Evolutionary conservation across 208 protist species (phyloP).

Genomic region (Tritrichomonas foetus): DNA sequence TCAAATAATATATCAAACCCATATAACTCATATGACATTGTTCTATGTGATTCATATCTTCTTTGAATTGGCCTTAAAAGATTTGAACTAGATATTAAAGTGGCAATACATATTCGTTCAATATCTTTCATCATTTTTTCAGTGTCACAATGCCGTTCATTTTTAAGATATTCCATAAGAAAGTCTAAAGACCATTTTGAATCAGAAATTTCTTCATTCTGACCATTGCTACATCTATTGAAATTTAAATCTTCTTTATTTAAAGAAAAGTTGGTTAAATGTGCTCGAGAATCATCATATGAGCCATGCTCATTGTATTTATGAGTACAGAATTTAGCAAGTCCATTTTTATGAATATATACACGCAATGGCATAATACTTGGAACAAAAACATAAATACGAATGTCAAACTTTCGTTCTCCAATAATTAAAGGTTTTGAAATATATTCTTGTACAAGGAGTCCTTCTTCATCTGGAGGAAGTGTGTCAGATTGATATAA

Average conservation of each 20-base stretch:
- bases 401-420: constrained; percentile 54
- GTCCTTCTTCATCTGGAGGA: not conserved
- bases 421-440: constrained; percentile 33
- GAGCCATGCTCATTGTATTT: not conserved
- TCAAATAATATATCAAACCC: constrained; percentile 88
- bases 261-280: constrained; percentile 55
- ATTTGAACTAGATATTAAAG: constrained; percentile 42
- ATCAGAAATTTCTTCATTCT: constrained; percentile 7
- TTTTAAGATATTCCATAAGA: not conserved
- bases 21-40: constrained; percentile 80
- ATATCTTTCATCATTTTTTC: constrained; percentile 26
- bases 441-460: constrained; percentile 24
- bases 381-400: constrained; percentile 50
- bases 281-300: not conserved
- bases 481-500: not conserved
- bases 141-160: not conserved
- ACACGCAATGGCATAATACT: constrained; percentile 48
- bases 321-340: constrained; percentile 49
- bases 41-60: not conserved
- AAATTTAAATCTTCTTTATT: constrained; percentile 49
- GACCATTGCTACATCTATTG: not conserved
- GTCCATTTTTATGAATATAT: constrained; percentile 41
- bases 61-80: constrained; percentile 41
- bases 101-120: constrained; percentile 26
- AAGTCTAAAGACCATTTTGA: constrained; percentile 52